A percentile compares a stretch with the other conserved stretches of the same genome.
Conservation (phyloP, 75 land plant genomes). For the Picea glauca region DNA sequence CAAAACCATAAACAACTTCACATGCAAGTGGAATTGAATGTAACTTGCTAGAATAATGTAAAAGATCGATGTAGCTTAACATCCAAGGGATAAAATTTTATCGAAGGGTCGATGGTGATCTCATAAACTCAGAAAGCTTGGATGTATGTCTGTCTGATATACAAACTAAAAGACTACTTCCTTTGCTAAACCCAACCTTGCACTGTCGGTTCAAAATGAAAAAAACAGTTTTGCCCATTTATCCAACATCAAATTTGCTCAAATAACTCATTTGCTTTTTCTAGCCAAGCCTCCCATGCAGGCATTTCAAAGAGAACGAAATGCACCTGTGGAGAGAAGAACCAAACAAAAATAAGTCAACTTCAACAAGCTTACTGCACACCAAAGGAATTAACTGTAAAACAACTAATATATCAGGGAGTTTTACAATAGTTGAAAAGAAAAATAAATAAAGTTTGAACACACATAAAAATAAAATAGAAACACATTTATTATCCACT, state of each 20-base stretch:
- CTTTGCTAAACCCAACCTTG: neutral
- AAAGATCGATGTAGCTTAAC: neutral
- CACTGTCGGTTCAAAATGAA: neutral
- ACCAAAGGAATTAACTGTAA: neutral
- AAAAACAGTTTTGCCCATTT: too few relatives aligned
- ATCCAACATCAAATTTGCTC: slow-evolving; percentile 1
- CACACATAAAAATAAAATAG: neutral
- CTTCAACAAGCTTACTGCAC: neutral
- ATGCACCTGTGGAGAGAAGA: slow-evolving; percentile 52
- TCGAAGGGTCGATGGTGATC: neutral
- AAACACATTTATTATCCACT: neutral
- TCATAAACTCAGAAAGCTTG: too few relatives aligned
- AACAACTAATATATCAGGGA: neutral
- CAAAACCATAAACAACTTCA: neutral
- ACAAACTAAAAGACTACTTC: neutral
- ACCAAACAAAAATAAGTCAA: neutral
- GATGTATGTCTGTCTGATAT: neutral
- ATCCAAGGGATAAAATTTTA: neutral
- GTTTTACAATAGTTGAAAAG: neutral
- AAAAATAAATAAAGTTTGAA: neutral
- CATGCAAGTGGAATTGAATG: neutral
- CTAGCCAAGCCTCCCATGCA: slow-evolving; percentile 55
- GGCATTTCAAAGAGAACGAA: slow-evolving; percentile 70
- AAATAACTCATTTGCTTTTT: slow-evolving; percentile 46
- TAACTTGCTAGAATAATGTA: too few relatives aligned